These are phyloP conservation scores for Oemleria cerasiformis DNA, from an alignment of 306 rosid genomes.

Conservation along the genomic window DNA sequence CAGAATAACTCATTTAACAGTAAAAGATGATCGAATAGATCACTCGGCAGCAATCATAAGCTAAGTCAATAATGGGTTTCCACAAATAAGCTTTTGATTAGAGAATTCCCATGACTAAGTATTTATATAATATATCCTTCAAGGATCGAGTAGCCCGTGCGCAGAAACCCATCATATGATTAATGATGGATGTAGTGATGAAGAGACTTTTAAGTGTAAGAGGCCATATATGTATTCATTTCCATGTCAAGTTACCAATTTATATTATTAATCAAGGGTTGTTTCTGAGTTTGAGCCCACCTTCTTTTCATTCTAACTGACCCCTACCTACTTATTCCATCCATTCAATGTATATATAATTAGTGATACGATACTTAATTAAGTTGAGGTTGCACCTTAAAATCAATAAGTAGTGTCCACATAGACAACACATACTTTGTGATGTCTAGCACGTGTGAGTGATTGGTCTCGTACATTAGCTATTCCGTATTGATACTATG, in stretches of 20 bases:
- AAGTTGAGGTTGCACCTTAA: too few relatives aligned
- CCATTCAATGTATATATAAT: constrained; percentile 22
- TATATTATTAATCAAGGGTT: constrained; percentile 22
- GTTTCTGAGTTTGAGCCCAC: constrained; percentile 33
- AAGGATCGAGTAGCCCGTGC: constrained; percentile 31
- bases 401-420: too few relatives aligned
- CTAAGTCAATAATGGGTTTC: constrained; percentile 10
- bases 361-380: not conserved
- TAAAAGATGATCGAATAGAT: not conserved
- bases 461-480: too few relatives aligned
- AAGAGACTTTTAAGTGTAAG: constrained; percentile 9
- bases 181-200: not conserved
- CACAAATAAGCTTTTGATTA: constrained; percentile 1
- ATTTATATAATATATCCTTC: not conserved
- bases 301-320: constrained; percentile 19
- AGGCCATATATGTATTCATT: constrained; percentile 19
- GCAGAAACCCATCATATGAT: constrained; percentile 11
- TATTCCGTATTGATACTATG: too few relatives aligned
- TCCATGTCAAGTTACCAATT: constrained; percentile 10
- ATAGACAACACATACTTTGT: too few relatives aligned
- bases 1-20: too few relatives aligned
- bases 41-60: constrained; percentile 10
- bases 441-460: too few relatives aligned
- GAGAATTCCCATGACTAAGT: constrained; percentile 18
- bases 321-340: constrained; percentile 27